These are phyloP conservation scores for Ceratocystis huliohia DNA, from an alignment of 2,329 filamentous ascomycete genomes.

Conservation along the genomic window DNA sequence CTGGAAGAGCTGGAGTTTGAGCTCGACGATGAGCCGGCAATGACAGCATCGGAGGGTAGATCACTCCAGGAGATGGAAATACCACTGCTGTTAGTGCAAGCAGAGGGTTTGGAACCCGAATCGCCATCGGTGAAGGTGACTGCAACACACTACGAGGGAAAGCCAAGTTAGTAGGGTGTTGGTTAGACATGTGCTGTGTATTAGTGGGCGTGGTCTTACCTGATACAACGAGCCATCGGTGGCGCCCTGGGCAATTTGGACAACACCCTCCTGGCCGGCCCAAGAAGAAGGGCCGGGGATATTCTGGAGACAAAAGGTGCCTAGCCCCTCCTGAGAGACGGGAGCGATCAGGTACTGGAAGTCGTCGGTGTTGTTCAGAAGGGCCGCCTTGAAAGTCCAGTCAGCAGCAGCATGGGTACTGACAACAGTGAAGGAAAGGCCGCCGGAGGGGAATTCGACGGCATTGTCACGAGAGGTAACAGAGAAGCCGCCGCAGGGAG, in stretches of 20 bases:
- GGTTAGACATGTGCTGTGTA: neutral
- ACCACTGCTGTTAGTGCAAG: constrained; percentile 17
- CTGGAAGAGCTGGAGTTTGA: neutral
- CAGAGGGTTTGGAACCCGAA: constrained; percentile 14
- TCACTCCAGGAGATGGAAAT: constrained; percentile 4
- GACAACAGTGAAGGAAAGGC: constrained; percentile 17
- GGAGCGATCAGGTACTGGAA: constrained; percentile 17
- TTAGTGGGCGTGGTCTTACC: constrained; percentile 29
- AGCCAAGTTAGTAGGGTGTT: neutral
- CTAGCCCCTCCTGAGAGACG: constrained; percentile 38
- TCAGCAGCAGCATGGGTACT: constrained; percentile 18
- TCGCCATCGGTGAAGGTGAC: constrained; percentile 15
- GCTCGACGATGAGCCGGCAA: constrained; percentile 18
- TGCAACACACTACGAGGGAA: constrained; percentile 15
- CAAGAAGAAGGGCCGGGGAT: constrained; percentile 39
- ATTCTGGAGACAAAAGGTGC: constrained; percentile 40
- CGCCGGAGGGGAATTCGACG: constrained; percentile 17
- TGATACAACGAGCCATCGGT: constrained; percentile 46
- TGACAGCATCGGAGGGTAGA: constrained; percentile 15
- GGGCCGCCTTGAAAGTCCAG: constrained; percentile 19
- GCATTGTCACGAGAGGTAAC: constrained; percentile 19
- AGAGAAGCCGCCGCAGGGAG: constrained; percentile 20
- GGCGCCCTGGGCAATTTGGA: constrained; percentile 40
- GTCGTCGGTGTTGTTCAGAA: constrained; percentile 17
- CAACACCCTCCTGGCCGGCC: constrained; percentile 42